Evolutionary conservation across 805 yeast genomes (phyloP).

Genomic region (Starmerella geochares): DNA sequence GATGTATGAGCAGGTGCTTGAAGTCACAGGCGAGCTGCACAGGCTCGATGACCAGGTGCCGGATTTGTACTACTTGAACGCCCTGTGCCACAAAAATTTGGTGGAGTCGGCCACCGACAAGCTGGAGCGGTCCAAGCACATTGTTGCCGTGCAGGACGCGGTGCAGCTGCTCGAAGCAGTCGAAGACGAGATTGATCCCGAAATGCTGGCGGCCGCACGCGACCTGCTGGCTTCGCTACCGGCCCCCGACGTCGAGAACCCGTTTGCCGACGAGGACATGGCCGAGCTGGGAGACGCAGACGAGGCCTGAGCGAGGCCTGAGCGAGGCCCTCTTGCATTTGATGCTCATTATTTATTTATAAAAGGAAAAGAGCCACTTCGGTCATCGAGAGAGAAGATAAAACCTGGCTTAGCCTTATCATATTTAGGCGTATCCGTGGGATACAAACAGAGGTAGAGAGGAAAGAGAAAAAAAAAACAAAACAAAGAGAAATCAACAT

Average conservation of each 20-base stretch:
- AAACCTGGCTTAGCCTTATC: not conserved
- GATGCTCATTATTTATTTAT: no score
- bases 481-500: no score
- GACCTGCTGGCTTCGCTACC: slow-evolving; percentile 49
- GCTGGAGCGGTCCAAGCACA: slow-evolving; percentile 30
- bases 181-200: slow-evolving; percentile 23
- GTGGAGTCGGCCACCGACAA: not conserved
- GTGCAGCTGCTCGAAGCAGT: slow-evolving; percentile 36
- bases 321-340: no score
- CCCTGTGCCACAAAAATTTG: slow-evolving; percentile 46
- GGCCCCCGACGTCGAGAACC: slow-evolving; percentile 36
- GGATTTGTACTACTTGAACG: slow-evolving; percentile 76
- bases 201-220: slow-evolving; percentile 42
- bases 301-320: not conserved
- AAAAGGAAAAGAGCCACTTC: no score
- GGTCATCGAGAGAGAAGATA: not conserved
- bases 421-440: no score
- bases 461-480: no score
- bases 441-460: no score
- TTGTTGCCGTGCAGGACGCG: slow-evolving; percentile 35
- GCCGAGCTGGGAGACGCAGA: not conserved
- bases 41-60: slow-evolving; percentile 77
- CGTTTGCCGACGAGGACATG: slow-evolving; percentile 18
- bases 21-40: slow-evolving; percentile 54
- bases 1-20: slow-evolving; percentile 52